Evolutionary conservation across 2,329 filamentous ascomycete genomes (phyloP), one percentile per base, ranked within the genome.

Genomic region (Cyclaneusma minus): DNA sequence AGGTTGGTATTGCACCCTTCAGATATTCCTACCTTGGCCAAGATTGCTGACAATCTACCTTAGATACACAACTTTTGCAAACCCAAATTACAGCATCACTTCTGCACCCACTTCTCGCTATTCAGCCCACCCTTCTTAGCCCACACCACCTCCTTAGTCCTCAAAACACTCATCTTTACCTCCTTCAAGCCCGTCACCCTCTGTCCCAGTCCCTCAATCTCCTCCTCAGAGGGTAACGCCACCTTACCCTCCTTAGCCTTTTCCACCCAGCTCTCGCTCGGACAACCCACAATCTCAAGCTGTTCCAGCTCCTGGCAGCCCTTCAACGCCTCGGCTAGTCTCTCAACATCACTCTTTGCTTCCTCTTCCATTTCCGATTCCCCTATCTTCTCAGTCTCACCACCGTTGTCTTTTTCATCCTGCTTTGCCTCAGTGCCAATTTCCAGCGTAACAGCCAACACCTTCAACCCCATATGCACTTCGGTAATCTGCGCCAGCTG

Each of bases 401-500:
- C n/a, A n/a, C n/a, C n/a, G n/a, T n/a, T n/a, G n/a, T n/a, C n/a
- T n/a, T n/a, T n/a, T n/a, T n/a, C n/a, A n/a, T n/a, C n/a, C 33
- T n/a, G n/a, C n/a, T n/a, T n/a, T n/a, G n/a, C n/a, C n/a, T n/a
- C n/a, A n/a, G n/a, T n/a, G n/a, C 52, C 49, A 4, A 54, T 37
- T 13, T 49, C 43, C 0, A 57, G 30, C 12, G 50, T 54, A 3
- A 45, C 34, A 26, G 46, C 49, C 21, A 58, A 27, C 7, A 56
- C 47, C 43, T 53, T 47, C 6, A 58, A 24, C 4, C 44, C 41
- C 27, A 42, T 46, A 34, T 55, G 50, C 25, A 33, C 38, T n/a
- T 36, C 39, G 12, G 57, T 27, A 3, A 59, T 36, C 15, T 36
- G 40, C 15, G 34, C 33, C 16, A 58, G 36, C 11, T 55, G 44